These are phyloP conservation scores for Panaeolus cyanescens DNA, from an alignment of 768 basidiomycete species.

Conservation along the genomic window DNA sequence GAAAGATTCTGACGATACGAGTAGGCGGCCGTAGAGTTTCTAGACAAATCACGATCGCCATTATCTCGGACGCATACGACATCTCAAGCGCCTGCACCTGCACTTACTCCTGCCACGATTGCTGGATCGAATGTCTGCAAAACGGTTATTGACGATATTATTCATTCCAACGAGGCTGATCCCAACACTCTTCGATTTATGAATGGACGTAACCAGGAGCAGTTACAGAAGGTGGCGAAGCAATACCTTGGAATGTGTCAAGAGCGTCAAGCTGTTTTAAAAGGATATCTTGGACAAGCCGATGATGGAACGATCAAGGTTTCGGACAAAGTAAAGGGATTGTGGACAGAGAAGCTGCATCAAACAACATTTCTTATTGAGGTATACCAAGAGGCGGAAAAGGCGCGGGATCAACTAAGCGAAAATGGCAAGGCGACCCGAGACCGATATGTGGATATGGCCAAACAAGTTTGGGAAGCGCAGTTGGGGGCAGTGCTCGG, in stretches of 20 bases:
- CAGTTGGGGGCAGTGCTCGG: conserved; percentile 46
- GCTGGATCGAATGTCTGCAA: conserved; percentile 59
- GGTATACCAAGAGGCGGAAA: conserved; percentile 49
- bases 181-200: conserved; percentile 61
- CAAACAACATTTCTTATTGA: conserved; percentile 43
- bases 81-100: conserved; percentile 72
- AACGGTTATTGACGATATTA: conserved; percentile 53
- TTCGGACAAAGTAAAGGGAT: conserved; percentile 60
- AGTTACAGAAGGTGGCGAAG: conserved; percentile 50
- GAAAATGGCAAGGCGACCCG: conserved; percentile 40
- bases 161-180: conserved; percentile 65
- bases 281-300: conserved; percentile 51
- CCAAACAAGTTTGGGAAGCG: conserved; percentile 55
- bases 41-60: conserved; percentile 80
- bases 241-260: conserved; percentile 41
- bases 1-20: background rate
- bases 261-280: conserved; percentile 51
- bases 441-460: conserved; percentile 50
- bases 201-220: conserved; percentile 58
- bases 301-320: conserved; percentile 48
- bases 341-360: conserved; percentile 61
- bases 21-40: conserved; percentile 75
- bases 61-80: conserved; percentile 70
- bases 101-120: conserved; percentile 79
- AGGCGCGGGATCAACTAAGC: conserved; percentile 37